Evolutionary conservation across 495 filamentous ascomycete genomes (phyloP).

Genomic region (Aspergillus affinis): DNA sequence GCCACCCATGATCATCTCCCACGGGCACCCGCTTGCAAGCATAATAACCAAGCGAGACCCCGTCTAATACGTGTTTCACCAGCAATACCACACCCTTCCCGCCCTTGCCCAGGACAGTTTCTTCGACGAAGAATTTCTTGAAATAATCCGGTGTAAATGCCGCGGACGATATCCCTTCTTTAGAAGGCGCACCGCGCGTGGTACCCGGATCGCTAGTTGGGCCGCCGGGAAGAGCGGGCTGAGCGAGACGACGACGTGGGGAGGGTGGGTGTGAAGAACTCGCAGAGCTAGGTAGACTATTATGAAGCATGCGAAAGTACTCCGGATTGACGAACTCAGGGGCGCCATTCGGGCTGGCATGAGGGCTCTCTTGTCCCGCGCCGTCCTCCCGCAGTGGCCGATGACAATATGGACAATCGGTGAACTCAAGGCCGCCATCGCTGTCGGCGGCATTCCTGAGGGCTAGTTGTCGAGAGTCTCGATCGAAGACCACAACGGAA

Average conservation of each 20-base stretch:
- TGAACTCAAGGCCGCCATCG: slow-evolving; percentile 45
- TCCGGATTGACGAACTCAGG: slow-evolving; percentile 80
- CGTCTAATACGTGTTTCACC: slow-evolving; percentile 86
- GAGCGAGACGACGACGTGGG: slow-evolving; percentile 52
- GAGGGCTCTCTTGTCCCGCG: slow-evolving; percentile 37
- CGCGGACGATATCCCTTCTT: slow-evolving; percentile 72
- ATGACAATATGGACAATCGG: slow-evolving; percentile 86
- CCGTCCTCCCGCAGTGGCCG: slow-evolving; percentile 63
- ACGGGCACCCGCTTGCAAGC: slow-evolving; percentile 97
- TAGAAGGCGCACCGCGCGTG: slow-evolving; percentile 50
- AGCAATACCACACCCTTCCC: slow-evolving; percentile 93
- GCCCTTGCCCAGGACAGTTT: slow-evolving; percentile 80
- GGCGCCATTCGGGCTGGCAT: slow-evolving; percentile 36
- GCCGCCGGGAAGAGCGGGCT: slow-evolving; percentile 41
- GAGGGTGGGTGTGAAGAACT: slow-evolving; percentile 50
- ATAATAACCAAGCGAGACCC: slow-evolving; percentile 83
- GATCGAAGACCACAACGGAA: slow-evolving; percentile 88
- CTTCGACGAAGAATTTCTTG: slow-evolving; percentile 84
- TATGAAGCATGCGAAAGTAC: slow-evolving; percentile 91
- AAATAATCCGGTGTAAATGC: slow-evolving; percentile 94
- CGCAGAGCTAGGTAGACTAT: slow-evolving; percentile 53
- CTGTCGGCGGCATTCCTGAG: slow-evolving; percentile 61
- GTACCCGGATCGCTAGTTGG: slow-evolving; percentile 40
- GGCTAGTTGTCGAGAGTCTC: slow-evolving; percentile 77
- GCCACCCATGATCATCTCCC: slow-evolving; percentile 91